Evolutionary conservation across 169 alveolate genomes (phyloP), one percentile per base, ranked within the genome.

Genomic region (Plasmodium yoelii): DNA sequence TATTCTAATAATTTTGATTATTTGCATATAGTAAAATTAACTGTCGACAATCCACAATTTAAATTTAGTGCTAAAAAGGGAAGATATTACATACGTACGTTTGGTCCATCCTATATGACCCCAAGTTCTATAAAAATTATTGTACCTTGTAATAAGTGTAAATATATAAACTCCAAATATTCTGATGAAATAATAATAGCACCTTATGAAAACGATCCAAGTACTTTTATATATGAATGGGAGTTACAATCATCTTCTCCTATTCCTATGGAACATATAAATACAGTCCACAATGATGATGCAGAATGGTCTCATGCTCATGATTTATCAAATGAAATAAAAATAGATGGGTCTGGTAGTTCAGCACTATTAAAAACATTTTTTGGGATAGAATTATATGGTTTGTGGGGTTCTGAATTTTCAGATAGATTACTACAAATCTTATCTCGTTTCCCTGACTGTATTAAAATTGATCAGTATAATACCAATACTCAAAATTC

Each of bases 391-490:
- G 96, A 92, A 65, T 84, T 94, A 47, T 86, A 42, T 24, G 96
- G 96, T 5, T 47, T 87, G 24, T 94, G 96, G 96, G 95, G 96
- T 4, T 75, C 93, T 68, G 96, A 94, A 28, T 94, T 92, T 67
- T 68, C 96, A 57, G 92, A 87, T 69, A 56, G 96, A 73, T 57
- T 94, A 7, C 60, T 91, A 86, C 63, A 69, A 18, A 88, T 94
- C 8, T 13, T 94, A 15, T 65, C 80, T 67, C 63, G 77, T 39
- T 94, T 92, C 55, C 92, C 91, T 18, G 88, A 80, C 39, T 80
- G 87, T 72, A 88, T 82, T 13, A 26, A 88, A 65, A 24, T 64
- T 47, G 88, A 60, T 55, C 5, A 67, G 1, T 28, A 49, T 68
- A 63, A 57, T 47, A 61, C 63, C 56, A 44, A 63, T 13, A 70